These are phyloP conservation scores for Oryza meridionalis DNA, from an alignment of 176 grass and related monocot genomes.

Conservation along the genomic window DNA sequence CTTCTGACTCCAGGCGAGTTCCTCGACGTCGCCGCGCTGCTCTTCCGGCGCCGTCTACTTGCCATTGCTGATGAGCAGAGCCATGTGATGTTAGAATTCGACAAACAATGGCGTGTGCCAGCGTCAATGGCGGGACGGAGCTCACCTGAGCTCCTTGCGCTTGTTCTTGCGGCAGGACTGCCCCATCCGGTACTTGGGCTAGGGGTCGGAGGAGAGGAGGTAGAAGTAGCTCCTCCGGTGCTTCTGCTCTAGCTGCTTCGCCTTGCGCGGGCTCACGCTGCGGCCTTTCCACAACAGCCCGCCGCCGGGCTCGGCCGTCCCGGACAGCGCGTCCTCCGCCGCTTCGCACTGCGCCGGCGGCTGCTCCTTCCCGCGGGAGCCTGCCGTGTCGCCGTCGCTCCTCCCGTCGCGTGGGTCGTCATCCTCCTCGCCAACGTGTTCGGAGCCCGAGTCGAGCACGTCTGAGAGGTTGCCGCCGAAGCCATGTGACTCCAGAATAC, in stretches of 20 bases:
- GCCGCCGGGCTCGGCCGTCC: slow-evolving; percentile 51
- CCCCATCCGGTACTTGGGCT: slow-evolving; percentile 80
- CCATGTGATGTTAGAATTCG: background rate
- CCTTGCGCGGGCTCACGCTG: slow-evolving; percentile 69
- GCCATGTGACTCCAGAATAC: slow-evolving; percentile 66
- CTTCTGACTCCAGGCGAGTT: slow-evolving; percentile 11
- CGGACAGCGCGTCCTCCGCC: slow-evolving; percentile 49
- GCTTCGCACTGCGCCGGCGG: slow-evolving; percentile 24
- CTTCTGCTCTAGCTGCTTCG: slow-evolving; percentile 63
- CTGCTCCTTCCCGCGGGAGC: background rate
- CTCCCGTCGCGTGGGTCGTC: background rate
- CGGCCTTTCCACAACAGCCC: slow-evolving; percentile 87
- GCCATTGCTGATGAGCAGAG: slow-evolving; percentile 24
- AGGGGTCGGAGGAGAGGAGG: slow-evolving; percentile 54
- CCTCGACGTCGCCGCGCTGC: slow-evolving; percentile 1
- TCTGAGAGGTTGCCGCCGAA: slow-evolving; percentile 63
- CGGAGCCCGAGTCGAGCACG: slow-evolving; percentile 55
- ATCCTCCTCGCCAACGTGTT: slow-evolving; percentile 40
- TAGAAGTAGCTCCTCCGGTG: slow-evolving; percentile 51
- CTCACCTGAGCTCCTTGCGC: slow-evolving; percentile 56
- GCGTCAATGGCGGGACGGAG: background rate
- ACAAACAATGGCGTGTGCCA: background rate
- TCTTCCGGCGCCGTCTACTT: slow-evolving; percentile 44
- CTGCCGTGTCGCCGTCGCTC: background rate
- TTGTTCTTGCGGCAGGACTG: slow-evolving; percentile 94